phyloP scores from a whole-genome alignment of 257 asterid species.

The Marsdenia floribunda region DNA sequence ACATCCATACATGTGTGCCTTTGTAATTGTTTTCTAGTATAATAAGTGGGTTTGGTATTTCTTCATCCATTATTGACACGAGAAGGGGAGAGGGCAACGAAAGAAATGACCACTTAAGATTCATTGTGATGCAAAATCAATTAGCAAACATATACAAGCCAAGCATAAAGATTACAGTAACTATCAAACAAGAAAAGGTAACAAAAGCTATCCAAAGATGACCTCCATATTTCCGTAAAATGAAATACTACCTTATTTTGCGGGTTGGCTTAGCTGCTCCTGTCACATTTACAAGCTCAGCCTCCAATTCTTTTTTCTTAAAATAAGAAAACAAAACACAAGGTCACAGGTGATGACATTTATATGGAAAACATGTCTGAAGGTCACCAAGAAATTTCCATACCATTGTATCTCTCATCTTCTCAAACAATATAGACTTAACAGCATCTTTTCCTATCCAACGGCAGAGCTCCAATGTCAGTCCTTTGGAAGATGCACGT shows the following conservation, averaged over 20 bases:
- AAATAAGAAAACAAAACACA: constrained; percentile 22
- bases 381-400: constrained; percentile 13
- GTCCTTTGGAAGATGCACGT: constrained; percentile 95
- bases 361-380: constrained; percentile 1
- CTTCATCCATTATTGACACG: not conserved
- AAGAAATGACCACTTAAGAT: not conserved
- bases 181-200: not conserved
- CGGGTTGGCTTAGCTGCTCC: constrained; percentile 89
- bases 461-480: constrained; percentile 96
- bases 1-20: not conserved
- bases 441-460: constrained; percentile 99
- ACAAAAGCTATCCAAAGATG: not conserved
- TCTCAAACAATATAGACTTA: constrained; percentile 89
- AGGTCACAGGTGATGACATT: constrained; percentile 2
- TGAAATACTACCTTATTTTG: constrained; percentile 63
- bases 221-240: not conserved
- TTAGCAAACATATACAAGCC: not conserved
- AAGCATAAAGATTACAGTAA: not conserved
- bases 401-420: constrained; percentile 99
- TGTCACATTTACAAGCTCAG: constrained; percentile 83
- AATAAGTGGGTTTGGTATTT: not conserved
- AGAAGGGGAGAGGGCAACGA: not conserved
- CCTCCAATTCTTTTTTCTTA: constrained; percentile 98
- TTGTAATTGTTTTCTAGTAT: not conserved
- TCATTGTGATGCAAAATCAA: not conserved